Evolutionary conservation across 2,329 filamentous ascomycete species (phyloP).

Genomic region (Epichloe scottii): DNA sequence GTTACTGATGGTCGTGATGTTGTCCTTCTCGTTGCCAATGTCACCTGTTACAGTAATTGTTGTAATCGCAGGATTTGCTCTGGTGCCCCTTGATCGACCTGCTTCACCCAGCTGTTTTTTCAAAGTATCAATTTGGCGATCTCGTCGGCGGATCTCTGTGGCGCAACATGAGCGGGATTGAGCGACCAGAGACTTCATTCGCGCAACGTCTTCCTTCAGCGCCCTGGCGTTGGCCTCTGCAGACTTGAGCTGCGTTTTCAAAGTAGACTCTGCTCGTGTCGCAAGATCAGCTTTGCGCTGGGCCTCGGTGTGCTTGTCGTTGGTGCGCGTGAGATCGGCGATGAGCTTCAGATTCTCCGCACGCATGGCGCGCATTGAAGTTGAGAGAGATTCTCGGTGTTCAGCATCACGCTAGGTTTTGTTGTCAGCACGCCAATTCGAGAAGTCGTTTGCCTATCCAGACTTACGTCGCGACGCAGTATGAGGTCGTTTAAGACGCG

Average conservation of each 20-base stretch:
- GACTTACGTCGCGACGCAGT: conserved; percentile 65
- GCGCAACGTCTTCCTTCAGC: conserved; percentile 73
- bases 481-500: conserved; percentile 91
- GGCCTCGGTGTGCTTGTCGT: conserved; percentile 40
- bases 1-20: conserved; percentile 11
- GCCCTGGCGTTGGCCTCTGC: conserved; percentile 62
- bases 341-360: conserved; percentile 63
- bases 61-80: conserved; percentile 40
- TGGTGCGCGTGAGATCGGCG: conserved; percentile 49
- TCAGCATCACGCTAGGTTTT: conserved; percentile 65
- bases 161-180: conserved; percentile 80
- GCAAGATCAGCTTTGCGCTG: conserved; percentile 42
- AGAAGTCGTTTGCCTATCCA: not conserved
- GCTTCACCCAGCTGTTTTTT: conserved; percentile 75
- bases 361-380: conserved; percentile 63
- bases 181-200: conserved; percentile 65
- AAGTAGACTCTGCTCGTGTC: conserved; percentile 58
- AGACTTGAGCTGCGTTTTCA: conserved; percentile 56
- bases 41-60: conserved; percentile 46
- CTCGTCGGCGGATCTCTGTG: conserved; percentile 81
- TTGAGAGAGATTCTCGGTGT: conserved; percentile 71
- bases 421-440: conserved; percentile 6
- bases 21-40: conserved; percentile 34
- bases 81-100: conserved; percentile 46
- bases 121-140: conserved; percentile 75